A percentile compares a stretch with the other conserved stretches of the same genome.
These are phyloP conservation scores for Phialocephala sp. DNA, from an alignment of 2,329 filamentous ascomycete genomes.

Conservation along the genomic window DNA sequence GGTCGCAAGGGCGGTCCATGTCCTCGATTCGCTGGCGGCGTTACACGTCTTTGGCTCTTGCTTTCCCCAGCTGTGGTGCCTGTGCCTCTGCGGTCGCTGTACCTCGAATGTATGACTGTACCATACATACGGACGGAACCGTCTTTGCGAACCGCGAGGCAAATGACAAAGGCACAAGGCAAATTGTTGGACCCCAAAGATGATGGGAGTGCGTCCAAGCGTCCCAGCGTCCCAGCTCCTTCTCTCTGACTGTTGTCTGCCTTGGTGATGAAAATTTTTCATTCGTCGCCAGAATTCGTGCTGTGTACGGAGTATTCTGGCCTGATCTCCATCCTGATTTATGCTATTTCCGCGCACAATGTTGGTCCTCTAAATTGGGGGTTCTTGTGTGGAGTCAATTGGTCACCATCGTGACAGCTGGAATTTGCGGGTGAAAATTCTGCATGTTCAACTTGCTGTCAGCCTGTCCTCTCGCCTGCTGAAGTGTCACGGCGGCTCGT, in stretches of 20 bases:
- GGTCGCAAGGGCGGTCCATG: not conserved
- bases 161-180: not conserved
- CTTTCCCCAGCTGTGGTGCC: not conserved
- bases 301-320: not conserved
- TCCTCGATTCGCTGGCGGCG: slow-evolving; percentile 5
- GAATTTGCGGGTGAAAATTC: not conserved
- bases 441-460: not conserved
- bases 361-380: not conserved
- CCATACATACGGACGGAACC: not conserved
- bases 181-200: not conserved
- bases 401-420: slow-evolving; percentile 5
- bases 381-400: not conserved
- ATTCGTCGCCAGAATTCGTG: not conserved
- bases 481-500: slow-evolving; percentile 6
- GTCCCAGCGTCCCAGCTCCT: not conserved
- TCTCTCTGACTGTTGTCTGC: not conserved
- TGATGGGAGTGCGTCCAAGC: not conserved
- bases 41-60: not conserved
- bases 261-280: slow-evolving; percentile 6
- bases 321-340: too few species aligned
- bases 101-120: slow-evolving; percentile 3
- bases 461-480: not conserved
- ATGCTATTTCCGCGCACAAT: slow-evolving; percentile 6
- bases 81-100: not conserved
- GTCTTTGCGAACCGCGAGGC: not conserved